A percentile compares a stretch with the other conserved stretches of the same genome.
These are phyloP conservation scores for Chenopodium quinoa DNA, from an alignment of 148 eudicot species.

Conservation along the genomic window DNA sequence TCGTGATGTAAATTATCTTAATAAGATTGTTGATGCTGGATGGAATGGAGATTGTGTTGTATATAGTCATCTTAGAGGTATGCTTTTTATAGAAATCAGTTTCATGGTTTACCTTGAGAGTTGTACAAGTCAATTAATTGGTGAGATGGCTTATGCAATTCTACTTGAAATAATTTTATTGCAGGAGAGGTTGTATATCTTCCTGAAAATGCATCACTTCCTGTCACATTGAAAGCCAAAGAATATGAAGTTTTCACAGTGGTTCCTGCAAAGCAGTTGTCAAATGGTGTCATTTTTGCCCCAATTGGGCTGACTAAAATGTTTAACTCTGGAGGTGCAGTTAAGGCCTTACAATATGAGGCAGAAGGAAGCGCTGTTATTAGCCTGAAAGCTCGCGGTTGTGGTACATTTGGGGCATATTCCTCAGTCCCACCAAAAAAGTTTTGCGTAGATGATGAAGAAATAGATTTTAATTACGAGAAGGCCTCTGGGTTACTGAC, in stretches of 20 bases:
- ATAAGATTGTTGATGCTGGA: constrained; percentile 42
- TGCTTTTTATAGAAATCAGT: background rate
- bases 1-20: constrained; percentile 60
- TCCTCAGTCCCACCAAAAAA: constrained; percentile 56
- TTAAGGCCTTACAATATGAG: constrained; percentile 51
- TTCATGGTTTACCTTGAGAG: background rate
- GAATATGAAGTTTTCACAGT: constrained; percentile 78
- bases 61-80: constrained; percentile 62
- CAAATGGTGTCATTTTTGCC: constrained; percentile 53
- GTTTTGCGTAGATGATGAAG: constrained; percentile 48
- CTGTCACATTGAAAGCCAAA: constrained; percentile 57
- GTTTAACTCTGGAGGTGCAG: constrained; percentile 88
- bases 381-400: constrained; percentile 52
- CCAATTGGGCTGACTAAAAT: constrained; percentile 67
- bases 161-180: background rate
- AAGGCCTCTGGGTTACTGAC: constrained; percentile 53
- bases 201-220: constrained; percentile 49
- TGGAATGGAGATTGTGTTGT: constrained; percentile 68
- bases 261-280: constrained; percentile 57
- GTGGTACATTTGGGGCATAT: constrained; percentile 73
- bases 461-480: constrained; percentile 44
- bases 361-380: constrained; percentile 31
- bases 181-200: constrained; percentile 69
- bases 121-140: background rate
- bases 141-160: background rate